Conservation (phyloP, 164 flowering plant species). For the Macadamia tetraphylla region DNA sequence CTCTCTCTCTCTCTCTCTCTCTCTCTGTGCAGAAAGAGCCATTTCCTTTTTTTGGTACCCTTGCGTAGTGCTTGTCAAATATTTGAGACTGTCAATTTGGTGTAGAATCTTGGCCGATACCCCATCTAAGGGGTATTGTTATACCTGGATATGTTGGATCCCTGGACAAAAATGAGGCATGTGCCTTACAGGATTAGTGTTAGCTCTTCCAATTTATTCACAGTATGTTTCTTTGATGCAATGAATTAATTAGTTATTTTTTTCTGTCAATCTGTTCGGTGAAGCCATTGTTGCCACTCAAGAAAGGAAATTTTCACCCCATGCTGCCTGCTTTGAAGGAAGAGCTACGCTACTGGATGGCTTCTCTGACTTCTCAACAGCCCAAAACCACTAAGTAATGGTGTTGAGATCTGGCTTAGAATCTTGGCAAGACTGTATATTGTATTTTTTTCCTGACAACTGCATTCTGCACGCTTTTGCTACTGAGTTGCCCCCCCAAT, state of each 20-base stretch:
- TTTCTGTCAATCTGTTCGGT: neutral
- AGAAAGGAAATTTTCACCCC: constrained; percentile 8
- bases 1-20: no score
- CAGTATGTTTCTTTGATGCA: no score
- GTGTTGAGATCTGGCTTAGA: constrained; percentile 22
- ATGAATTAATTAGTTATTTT: neutral
- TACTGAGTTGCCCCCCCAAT: constrained; percentile 38
- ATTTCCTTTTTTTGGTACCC: no score
- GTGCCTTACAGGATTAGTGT: no score
- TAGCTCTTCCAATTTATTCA: no score
- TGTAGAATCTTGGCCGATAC: no score
- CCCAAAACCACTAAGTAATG: constrained; percentile 9
- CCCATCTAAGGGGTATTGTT: no score
- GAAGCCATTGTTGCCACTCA: neutral
- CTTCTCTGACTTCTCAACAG: constrained; percentile 1
- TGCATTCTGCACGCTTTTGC: constrained; percentile 34
- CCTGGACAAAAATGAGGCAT: no score
- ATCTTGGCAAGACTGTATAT: constrained; percentile 49
- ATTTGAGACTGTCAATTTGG: no score
- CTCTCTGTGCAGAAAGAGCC: no score
- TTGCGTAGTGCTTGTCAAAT: no score
- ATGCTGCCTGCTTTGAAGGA: constrained; percentile 8
- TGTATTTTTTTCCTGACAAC: constrained; percentile 55
- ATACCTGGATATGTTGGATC: no score
- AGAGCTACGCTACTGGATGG: constrained; percentile 10